Evolutionary conservation across 2,329 filamentous ascomycete genomes (phyloP), one percentile per base, ranked within the genome.

Genomic region (Aspergillus floridensis): DNA sequence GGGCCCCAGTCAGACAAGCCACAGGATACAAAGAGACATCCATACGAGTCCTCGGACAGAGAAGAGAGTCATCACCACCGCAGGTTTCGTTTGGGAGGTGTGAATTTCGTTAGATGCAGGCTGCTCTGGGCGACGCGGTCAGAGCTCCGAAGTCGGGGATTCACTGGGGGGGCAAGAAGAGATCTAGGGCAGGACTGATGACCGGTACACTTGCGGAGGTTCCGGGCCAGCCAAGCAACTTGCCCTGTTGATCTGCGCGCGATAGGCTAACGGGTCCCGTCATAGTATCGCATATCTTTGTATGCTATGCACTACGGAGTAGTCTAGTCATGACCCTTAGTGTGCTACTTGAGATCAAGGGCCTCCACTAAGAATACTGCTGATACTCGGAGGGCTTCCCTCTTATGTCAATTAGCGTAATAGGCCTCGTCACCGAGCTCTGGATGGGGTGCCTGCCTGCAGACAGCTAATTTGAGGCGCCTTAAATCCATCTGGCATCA

Each of bases 61-160:
- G 14, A 16, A 44, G 11, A 2, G 16, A n/a, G 38, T 44, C 38
- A 44, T 19, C 38, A 44, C 14, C 38, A 44, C 38, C 16, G 16
- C 4, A 16, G n/a, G 14, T 16, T n/a, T 24, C 29, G 22, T 44
- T 26, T 32, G 35, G 35, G 35, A 6, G 41, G 29, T 10, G 8
- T 35, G 32, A n/a, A 31, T 14, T 19, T 21, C 21, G 21, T 46
- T 32, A 57, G 24, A 47, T 22, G 48, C 35, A 38, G 22, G 8
- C 24, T 12, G 47, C 41, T 8, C 24, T 54, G 24, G 19, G 16
- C 1, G 79, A 41, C 47, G 44, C 31, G 32, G 21, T 14, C 57
- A 47, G 22, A 22, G 35, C 59, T 62, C 60, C 60, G 60, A 62
- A 55, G 50, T 62, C 60, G 60, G 60, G 60, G 60, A 52, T 46